Evolutionary conservation across 495 filamentous ascomycete genomes (phyloP).

Genomic region (Penicillium atrosanguineum): DNA sequence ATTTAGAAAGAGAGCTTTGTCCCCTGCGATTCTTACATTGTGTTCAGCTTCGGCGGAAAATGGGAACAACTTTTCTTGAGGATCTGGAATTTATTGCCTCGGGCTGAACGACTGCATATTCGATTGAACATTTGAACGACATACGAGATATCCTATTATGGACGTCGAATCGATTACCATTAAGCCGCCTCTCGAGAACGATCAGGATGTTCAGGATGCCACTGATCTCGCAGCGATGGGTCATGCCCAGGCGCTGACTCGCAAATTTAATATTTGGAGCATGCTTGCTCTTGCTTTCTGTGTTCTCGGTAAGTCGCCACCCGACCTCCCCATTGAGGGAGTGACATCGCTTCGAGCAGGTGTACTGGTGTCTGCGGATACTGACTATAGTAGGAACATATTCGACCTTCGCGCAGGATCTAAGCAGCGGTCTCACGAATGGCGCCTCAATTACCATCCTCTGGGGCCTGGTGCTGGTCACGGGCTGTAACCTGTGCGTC

Average conservation of each 20-base stretch:
- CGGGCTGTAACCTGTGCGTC: conserved; percentile 46
- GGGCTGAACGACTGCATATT: conserved; percentile 4
- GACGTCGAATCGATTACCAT: conserved; percentile 34
- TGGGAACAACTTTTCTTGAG: conserved; percentile 15
- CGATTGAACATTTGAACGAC: too few species aligned
- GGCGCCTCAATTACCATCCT: conserved; percentile 48
- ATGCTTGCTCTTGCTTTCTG: conserved; percentile 49
- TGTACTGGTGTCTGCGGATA: background rate
- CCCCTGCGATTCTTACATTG: background rate
- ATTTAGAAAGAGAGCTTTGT: conserved; percentile 16
- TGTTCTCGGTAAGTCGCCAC: conserved; percentile 33
- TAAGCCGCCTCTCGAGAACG: conserved; percentile 33
- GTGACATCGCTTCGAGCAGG: background rate
- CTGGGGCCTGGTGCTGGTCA: conserved; percentile 49
- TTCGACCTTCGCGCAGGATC: conserved; percentile 47
- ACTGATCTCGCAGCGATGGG: conserved; percentile 50
- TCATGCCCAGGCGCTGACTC: conserved; percentile 48
- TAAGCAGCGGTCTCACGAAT: conserved; percentile 45
- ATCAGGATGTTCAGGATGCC: conserved; percentile 46
- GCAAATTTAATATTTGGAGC: conserved; percentile 50
- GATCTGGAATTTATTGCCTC: conserved; percentile 4
- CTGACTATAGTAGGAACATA: conserved; percentile 31
- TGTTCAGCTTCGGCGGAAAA: conserved; percentile 19
- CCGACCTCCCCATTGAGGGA: background rate
- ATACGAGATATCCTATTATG: conserved; percentile 12